Percentiles rank a stretch among this genome's conserved stretches.
These are phyloP conservation scores for Ceratobasidium sp. DNA, from an alignment of 1,284 basidiomycete species.

Conservation along the genomic window DNA sequence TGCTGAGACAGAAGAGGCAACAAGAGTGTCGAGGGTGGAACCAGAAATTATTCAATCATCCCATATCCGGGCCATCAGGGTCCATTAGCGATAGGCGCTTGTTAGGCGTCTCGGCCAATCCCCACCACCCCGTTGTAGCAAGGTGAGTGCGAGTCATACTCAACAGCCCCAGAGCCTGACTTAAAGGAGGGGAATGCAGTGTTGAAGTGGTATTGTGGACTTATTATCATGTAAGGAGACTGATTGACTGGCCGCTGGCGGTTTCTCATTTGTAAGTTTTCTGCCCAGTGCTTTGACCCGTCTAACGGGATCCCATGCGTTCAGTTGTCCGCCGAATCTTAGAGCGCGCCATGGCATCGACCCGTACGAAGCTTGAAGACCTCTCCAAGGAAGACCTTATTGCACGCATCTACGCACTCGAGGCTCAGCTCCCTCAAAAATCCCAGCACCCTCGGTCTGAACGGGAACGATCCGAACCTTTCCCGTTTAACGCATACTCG, in stretches of 20 bases:
- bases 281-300: neutral
- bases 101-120: neutral
- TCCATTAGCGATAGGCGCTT: constrained; percentile 22
- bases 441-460: constrained; percentile 29
- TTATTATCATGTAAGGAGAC: neutral
- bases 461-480: constrained; percentile 35
- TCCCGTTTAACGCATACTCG: constrained; percentile 72
- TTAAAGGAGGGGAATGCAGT: neutral
- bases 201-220: neutral
- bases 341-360: constrained; percentile 14
- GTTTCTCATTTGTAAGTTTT: constrained; percentile 13
- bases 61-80: constrained; percentile 3
- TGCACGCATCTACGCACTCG: constrained; percentile 62
- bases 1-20: constrained; percentile 5
- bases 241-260: neutral
- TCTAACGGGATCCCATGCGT: constrained; percentile 6
- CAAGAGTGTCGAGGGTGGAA: neutral
- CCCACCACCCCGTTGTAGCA: neutral
- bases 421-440: constrained; percentile 45
- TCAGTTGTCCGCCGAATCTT: constrained; percentile 13
- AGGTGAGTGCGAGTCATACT: constrained; percentile 3
- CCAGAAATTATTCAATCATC: constrained; percentile 20
- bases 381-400: constrained; percentile 65
- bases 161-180: neutral
- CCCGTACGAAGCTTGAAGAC: constrained; percentile 20